Evolutionary conservation across 495 filamentous ascomycete species (phyloP), one percentile per base, ranked within the genome.

Genomic region (Neurospora sp.): DNA sequence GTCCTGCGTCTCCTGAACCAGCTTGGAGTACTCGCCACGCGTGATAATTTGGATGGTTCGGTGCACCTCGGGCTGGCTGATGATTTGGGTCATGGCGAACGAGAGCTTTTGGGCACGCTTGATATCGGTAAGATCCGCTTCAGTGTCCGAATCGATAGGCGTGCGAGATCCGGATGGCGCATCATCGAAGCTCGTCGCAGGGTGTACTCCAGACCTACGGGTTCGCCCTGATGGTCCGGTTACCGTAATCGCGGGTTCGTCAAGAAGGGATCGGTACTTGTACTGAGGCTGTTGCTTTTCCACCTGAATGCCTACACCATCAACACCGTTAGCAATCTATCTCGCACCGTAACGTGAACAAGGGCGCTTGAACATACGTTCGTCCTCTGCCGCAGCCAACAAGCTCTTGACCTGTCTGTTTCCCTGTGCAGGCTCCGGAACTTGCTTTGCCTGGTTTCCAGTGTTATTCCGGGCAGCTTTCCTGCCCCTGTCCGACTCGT

Each of bases 21-120:
- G 89, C 72, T 86, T 87, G 54, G 83, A 79, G 77, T 91, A 99
- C 76, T 97, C 90, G 39, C 96, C 96, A 18, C 96, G 91, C 69
- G 96, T 89, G 72, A 99, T 93, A 38, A 94, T 94, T 8, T 94
- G 91, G 59, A 98, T 89, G 16, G 91, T 91, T 39, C 95, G 90
- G 79, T 95, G 90, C 0, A 89, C 85, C 69, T 90, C 89, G 23
- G 92, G 93, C 16, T 90, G 92, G 20, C 90, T 90, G 35, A 90
- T 88, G 75, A 97, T 91, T 1, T 90, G 86, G 0, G 94, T 97
- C 81, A 93, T 87, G 66, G 89, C 87, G 73, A 98, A 90, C 10
- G 90, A 87, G 62, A 99, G 87, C 70, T 90, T 90, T 80, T 98
- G 96, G 0, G 96, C 96, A 37, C 91, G 88, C 75, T 90, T 90